A percentile compares a stretch with the other conserved stretches of the same genome.
phyloP scores from a whole-genome alignment of 169 alveolate genomes.

The Amoebophrya sp. region DNA sequence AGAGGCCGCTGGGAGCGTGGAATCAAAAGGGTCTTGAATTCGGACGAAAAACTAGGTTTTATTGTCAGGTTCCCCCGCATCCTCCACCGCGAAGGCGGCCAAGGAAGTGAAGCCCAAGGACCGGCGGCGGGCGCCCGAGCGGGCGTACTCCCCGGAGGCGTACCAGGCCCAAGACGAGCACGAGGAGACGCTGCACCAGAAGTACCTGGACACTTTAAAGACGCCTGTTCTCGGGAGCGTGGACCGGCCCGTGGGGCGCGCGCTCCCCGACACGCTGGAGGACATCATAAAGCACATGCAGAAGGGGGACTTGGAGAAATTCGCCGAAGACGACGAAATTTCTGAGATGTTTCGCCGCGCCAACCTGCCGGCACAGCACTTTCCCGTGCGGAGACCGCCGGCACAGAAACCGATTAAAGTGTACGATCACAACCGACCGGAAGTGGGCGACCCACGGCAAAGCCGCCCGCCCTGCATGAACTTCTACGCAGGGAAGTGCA shows the following conservation, averaged over 20 bases:
- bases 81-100: too few relatives aligned
- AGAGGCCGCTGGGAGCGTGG: too few relatives aligned
- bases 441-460: neutral
- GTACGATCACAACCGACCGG: neutral
- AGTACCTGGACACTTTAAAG: neutral
- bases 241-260: neutral
- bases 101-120: neutral
- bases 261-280: neutral
- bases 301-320: neutral
- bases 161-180: neutral
- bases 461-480: neutral
- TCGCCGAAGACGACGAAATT: neutral
- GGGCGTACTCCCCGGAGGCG: neutral
- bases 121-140: neutral
- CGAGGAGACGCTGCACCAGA: neutral
- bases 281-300: neutral
- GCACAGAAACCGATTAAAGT: neutral
- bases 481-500: neutral
- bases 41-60: too few relatives aligned
- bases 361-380: neutral
- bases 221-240: neutral
- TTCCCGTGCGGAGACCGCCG: neutral
- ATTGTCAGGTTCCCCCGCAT: too few relatives aligned
- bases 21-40: too few relatives aligned
- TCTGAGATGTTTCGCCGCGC: neutral